A percentile compares a stretch with the other conserved stretches of the same genome.
phyloP scores from a whole-genome alignment of 2,329 filamentous ascomycete species.

The Fusarium oligoseptatum region DNA sequence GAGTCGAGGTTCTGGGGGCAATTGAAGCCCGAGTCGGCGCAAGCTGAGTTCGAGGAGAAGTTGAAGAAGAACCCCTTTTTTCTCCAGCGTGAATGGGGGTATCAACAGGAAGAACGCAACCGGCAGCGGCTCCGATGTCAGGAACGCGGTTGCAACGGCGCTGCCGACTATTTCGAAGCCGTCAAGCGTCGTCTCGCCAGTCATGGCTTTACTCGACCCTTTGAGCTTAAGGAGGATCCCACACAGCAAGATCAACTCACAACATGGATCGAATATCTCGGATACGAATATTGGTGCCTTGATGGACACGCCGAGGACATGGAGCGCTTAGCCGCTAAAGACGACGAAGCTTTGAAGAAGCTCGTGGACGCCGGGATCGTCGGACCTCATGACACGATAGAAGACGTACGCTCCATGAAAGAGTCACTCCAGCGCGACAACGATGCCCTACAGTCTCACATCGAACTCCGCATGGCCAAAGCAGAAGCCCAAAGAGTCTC shows the following conservation, averaged over 20 bases:
- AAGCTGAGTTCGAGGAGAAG: constrained; percentile 8
- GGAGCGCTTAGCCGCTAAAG: constrained; percentile 36
- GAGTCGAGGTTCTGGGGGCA: not conserved
- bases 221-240: constrained; percentile 48
- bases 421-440: not conserved
- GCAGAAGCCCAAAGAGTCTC: not conserved
- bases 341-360: constrained; percentile 49
- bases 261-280: constrained; percentile 56
- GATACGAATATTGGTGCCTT: constrained; percentile 46
- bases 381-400: constrained; percentile 32
- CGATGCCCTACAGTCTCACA: not conserved
- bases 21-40: not conserved
- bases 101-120: not conserved
- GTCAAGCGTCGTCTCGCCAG: constrained; percentile 45
- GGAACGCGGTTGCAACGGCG: constrained; percentile 33
- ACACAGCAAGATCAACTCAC: constrained; percentile 49
- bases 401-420: constrained; percentile 10
- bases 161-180: constrained; percentile 44
- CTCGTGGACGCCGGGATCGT: constrained; percentile 50
- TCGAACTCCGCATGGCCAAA: not conserved
- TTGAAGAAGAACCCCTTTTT: constrained; percentile 24
- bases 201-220: constrained; percentile 47
- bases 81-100: constrained; percentile 21
- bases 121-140: not conserved
- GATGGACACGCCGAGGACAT: constrained; percentile 32